phyloP scores from a whole-genome alignment of 495 filamentous ascomycete genomes.

The Xylaria curta region DNA sequence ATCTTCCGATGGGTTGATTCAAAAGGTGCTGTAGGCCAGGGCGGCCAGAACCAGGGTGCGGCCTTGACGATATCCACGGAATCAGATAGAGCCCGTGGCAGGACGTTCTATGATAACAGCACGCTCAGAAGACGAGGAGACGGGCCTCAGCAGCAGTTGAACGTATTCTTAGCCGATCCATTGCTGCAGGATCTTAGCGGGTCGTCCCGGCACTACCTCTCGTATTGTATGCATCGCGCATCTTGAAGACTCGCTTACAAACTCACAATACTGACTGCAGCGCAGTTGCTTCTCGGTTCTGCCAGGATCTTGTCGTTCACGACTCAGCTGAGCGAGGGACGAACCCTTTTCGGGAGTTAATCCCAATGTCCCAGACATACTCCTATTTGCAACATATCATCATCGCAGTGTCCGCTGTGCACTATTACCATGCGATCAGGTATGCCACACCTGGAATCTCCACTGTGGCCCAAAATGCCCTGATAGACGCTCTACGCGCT shows the following conservation, averaged over 20 bases:
- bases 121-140: not conserved
- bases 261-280: slow-evolving; percentile 1
- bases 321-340: slow-evolving; percentile 49
- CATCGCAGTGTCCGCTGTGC: slow-evolving; percentile 61
- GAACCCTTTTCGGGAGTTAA: slow-evolving; percentile 60
- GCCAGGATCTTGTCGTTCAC: slow-evolving; percentile 58
- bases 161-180: slow-evolving; percentile 15
- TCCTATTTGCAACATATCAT: slow-evolving; percentile 57
- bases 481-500: slow-evolving; percentile 57
- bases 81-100: not conserved
- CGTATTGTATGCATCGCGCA: slow-evolving; percentile 22
- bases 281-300: slow-evolving; percentile 58
- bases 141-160: slow-evolving; percentile 21
- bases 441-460: slow-evolving; percentile 29
- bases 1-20: slow-evolving; percentile 50
- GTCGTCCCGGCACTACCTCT: slow-evolving; percentile 25
- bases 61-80: not conserved
- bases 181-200: slow-evolving; percentile 27
- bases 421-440: slow-evolving; percentile 48
- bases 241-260: not conserved
- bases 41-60: not conserved
- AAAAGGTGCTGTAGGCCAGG: not conserved
- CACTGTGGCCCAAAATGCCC: slow-evolving; percentile 28
- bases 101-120: not conserved
- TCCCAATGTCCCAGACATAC: slow-evolving; percentile 53